Evolutionary conservation across 2,329 filamentous ascomycete species (phyloP), one percentile per base, ranked within the genome.

Genomic region (Fusarium begoniae): DNA sequence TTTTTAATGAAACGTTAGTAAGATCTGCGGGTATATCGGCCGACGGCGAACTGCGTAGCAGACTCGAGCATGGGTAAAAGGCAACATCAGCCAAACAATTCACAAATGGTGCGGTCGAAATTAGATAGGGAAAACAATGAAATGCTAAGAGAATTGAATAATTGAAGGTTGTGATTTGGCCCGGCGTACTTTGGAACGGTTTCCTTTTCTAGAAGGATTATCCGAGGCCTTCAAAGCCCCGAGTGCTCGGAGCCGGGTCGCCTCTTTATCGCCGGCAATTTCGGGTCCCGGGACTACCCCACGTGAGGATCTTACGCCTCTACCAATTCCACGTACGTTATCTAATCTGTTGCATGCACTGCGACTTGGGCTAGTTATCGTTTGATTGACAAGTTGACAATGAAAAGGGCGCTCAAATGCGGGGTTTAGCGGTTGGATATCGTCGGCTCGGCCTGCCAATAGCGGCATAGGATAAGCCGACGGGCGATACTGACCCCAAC

Each of bases 371-470:
- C 22, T 26, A 47, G 8, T 14, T n/a, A 53, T 45, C 44, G 28
- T 5, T 47, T 68, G 63, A 44, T 43, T 67, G 64, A 67, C 64
- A 67, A 43, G 35, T 53, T 45, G 55, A 58, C 55, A 47, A 58
- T 26, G 41, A 14, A 68, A 68, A 68, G 65, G 65, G 65, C 66
- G 66, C 62, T 61, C 32, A 41, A 44, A 50, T 69, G 66, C 66
- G 66, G 66, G 66, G 66, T 63, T 53, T 68, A 54, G 54, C 48
- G 56, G 37, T 69, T 69, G 66, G 66, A 69, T 69, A 69, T 69
- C 65, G 28, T 69, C 66, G 66, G 66, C 64, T 69, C 65, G 64
- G 54, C 66, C 28, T 69, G 55, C 55, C 55, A 48, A 58, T 58
- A 50, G 41, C 48, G 24, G 59, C 50, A 63, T 51, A 38, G 20